Percentiles rank a stretch among this genome's conserved stretches.
These are phyloP conservation scores for Pholiota microspora DNA, from an alignment of 768 basidiomycete species.

Conservation along the genomic window DNA sequence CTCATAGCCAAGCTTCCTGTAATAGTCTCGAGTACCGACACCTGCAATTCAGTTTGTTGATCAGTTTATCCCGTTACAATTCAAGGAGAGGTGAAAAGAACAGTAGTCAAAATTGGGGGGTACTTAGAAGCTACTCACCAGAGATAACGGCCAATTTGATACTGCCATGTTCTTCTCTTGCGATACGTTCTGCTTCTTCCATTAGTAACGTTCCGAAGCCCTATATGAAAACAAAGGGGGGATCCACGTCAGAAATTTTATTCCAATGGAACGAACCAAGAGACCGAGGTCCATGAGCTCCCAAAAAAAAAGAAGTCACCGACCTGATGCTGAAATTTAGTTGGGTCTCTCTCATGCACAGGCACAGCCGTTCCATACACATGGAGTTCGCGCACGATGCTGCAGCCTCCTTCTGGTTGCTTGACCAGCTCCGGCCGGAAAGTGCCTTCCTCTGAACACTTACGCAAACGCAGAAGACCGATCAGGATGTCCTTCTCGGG, in stretches of 20 bases:
- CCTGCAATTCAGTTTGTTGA: slow-evolving; percentile 38
- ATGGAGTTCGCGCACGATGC: slow-evolving; percentile 93
- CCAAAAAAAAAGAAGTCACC: slow-evolving; percentile 2
- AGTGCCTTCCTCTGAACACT: slow-evolving; percentile 96
- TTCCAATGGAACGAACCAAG: background rate
- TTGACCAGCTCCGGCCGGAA: slow-evolving; percentile 89
- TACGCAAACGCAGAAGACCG: slow-evolving; percentile 86
- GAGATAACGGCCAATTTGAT: slow-evolving; percentile 97
- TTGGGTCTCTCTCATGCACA: slow-evolving; percentile 95
- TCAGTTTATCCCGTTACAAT: background rate
- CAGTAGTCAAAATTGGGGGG: too few species aligned
- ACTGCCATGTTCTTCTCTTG: slow-evolving; percentile 95
- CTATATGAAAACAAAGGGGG: slow-evolving; percentile 32
- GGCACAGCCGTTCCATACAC: slow-evolving; percentile 98
- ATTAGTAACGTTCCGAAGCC: slow-evolving; percentile 97
- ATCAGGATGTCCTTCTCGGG: slow-evolving; percentile 96
- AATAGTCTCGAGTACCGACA: slow-evolving; percentile 97
- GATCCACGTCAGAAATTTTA: background rate
- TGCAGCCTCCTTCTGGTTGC: slow-evolving; percentile 74
- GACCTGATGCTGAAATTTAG: slow-evolving; percentile 96
- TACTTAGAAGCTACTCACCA: slow-evolving; percentile 49
- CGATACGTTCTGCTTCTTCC: slow-evolving; percentile 99
- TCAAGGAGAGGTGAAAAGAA: too few species aligned
- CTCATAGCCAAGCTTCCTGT: slow-evolving; percentile 90
- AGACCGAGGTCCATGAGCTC: background rate